Evolutionary conservation across 345 rosid genomes (phyloP), one percentile per base, ranked within the genome.

Genomic region (Salix arbutifolia): DNA sequence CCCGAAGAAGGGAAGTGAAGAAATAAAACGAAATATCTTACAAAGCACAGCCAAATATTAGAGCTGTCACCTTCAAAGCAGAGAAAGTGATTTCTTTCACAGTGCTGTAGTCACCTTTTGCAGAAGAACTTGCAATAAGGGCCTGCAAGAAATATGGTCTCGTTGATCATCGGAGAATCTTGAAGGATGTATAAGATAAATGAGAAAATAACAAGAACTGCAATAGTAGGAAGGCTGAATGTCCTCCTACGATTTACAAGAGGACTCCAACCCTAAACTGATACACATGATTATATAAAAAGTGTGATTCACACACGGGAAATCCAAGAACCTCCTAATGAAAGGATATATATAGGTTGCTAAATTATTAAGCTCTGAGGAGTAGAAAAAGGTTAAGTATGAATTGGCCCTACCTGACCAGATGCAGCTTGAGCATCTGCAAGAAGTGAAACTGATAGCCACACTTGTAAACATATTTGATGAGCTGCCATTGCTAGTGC

Each of bases 381-480:
- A 46, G 18, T 46, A 46, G 50, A 46, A 14, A 46, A 46, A 4
- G 18, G 52, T 14, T 3, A 14, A 46, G 5, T 46, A 1, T 46
- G 17, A 46, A 46, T 46, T 46, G 18, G 52, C 18, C 65, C 72
- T 53, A 79, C 85, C 81, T 85, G 87, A 72, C 83, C 72, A 8
- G 87, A 77, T 60, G 85, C 79, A 33, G 83, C 87, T 77, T 77
- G 85, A 40, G 85, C 87, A 82, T 85, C 87, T 69, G 78, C 79
- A 46, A 85, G 87, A 71, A 82, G 77, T 2, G 87, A 82, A 28
- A 74, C 81, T 40, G 85, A 82, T 58, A 85, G 73, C 83, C 83
- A 85, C 61, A 85, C 85, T 67, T 85, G 87, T 76, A 85, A 72
- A 60, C 87, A 85, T 71, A 85, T 77, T 65, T 85, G 87, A 79